A percentile compares a stretch with the other conserved stretches of the same genome.
These are phyloP conservation scores for Starmerella khaoyaiensis DNA, from an alignment of 805 yeast genomes.

Conservation along the genomic window DNA sequence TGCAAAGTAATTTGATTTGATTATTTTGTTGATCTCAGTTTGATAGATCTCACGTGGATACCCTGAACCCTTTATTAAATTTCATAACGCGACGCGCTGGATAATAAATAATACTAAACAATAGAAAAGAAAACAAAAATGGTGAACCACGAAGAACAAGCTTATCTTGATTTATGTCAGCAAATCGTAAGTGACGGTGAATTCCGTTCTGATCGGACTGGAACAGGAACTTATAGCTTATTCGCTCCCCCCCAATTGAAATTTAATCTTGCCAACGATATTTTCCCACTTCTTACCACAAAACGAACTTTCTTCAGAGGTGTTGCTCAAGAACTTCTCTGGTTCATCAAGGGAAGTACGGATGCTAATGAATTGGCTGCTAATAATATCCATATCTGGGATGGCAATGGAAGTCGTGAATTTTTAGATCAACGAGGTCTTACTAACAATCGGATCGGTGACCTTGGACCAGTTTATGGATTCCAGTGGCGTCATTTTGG, in stretches of 20 bases:
- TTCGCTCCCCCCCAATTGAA: slow-evolving; percentile 96
- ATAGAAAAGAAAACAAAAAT: not conserved
- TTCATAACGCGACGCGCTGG: slow-evolving; percentile 3
- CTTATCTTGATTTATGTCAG: slow-evolving; percentile 70
- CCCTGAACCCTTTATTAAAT: not conserved
- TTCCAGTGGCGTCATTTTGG: slow-evolving; percentile 99
- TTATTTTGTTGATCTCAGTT: not conserved
- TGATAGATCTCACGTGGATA: not conserved
- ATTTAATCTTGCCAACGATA: slow-evolving; percentile 56
- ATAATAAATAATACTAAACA: not conserved
- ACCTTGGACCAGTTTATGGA: slow-evolving; percentile 95
- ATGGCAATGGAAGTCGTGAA: slow-evolving; percentile 93
- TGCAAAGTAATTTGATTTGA: not conserved
- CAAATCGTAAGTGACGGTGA: slow-evolving; percentile 77
- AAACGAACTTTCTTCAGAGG: slow-evolving; percentile 84
- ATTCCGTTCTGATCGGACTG: slow-evolving; percentile 88
- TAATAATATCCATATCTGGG: slow-evolving; percentile 95
- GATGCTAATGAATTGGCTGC: slow-evolving; percentile 69
- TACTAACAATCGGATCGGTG: slow-evolving; percentile 73
- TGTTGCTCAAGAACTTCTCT: slow-evolving; percentile 73
- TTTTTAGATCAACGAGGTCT: slow-evolving; percentile 76
- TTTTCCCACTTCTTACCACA: slow-evolving; percentile 82
- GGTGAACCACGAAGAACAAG: slow-evolving; percentile 49
- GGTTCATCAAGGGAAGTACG: slow-evolving; percentile 88
- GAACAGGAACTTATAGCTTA: slow-evolving; percentile 82